A percentile compares a stretch with the other conserved stretches of the same genome.
Conservation (phyloP, 768 basidiomycete species). For the Punctularia strigosozonata region DNA sequence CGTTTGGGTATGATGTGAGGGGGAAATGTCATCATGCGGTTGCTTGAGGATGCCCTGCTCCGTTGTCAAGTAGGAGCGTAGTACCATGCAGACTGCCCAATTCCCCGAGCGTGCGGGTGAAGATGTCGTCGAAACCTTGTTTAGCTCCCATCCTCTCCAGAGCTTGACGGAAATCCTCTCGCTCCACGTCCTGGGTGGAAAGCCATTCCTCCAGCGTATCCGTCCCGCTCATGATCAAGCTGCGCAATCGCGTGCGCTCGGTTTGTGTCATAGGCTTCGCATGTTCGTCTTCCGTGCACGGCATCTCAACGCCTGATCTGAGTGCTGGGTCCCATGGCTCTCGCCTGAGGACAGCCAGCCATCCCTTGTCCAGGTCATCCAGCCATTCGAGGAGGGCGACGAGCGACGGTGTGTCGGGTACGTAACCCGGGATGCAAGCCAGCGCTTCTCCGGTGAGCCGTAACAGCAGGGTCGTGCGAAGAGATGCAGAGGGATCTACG, state of each 20-base stretch:
- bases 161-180: slow-evolving; percentile 19
- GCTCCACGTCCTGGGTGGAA: slow-evolving; percentile 16
- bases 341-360: slow-evolving; percentile 51
- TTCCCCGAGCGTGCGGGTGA: slow-evolving; percentile 46
- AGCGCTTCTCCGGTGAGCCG: slow-evolving; percentile 61
- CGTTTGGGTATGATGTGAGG: too few species aligned
- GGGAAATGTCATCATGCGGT: too few species aligned
- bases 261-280: slow-evolving; percentile 46
- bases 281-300: background rate
- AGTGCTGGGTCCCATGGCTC: slow-evolving; percentile 55
- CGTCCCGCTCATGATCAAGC: slow-evolving; percentile 49
- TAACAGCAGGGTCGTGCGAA: slow-evolving; percentile 58
- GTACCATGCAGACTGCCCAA: slow-evolving; percentile 36
- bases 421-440: slow-evolving; percentile 49
- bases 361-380: slow-evolving; percentile 64
- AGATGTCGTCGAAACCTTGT: slow-evolving; percentile 53
- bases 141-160: slow-evolving; percentile 43
- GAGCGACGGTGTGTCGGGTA: slow-evolving; percentile 30
- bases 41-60: too few species aligned
- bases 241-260: slow-evolving; percentile 58
- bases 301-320: slow-evolving; percentile 27
- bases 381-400: slow-evolving; percentile 52
- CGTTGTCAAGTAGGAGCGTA: too few species aligned
- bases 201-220: slow-evolving; percentile 64
- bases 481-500: slow-evolving; percentile 52